Base-by-base conservation (phyloP, 2,329 filamentous ascomycete species). In the Passalora sequoiae region DNA sequence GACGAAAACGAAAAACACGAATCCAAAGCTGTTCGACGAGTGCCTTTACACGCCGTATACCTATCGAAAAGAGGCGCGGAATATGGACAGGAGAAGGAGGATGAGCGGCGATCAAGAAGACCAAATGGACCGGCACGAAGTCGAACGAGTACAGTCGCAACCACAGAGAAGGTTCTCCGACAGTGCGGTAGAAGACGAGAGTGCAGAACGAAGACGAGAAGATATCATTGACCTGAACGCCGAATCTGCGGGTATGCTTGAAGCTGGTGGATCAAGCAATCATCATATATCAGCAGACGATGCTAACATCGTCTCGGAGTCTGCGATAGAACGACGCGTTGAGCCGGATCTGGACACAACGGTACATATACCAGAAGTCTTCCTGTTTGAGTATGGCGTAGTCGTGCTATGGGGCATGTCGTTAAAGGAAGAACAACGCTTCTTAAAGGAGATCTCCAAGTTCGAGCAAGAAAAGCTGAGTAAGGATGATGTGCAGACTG, bases 341-440 rank as follows among this genome's bases (percentile, higher is more conserved):
- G 76, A 76, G 12, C 74, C 78, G 4, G 86, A 94, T 62, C 86
- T 96, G 50, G 89, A 96, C 61, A 94, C 79, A 2, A 77, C 84
- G 36, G 84, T 97, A 3, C 88, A 96, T 66, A 94, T 86, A 1
- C 89, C 92, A 0, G 92, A 98, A 65, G 78, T 96, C 2, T 98
- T 98, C 63, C 74, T 98, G 9, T 98, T 97, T 60, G 87, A 96
- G 62, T 98, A 98, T 61, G 92, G 92, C 46, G 94, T 95, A 2
- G 87, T 96, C 4, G 92, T 98, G 10, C 89, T 97, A 63, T 98
- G 92, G 92, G 92, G 92, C 55, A 97, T 98, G 92, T 84, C 86
- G 0, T 73, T 85, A n/a, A 75, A 79, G 21, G 85, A 98, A 57
- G 92, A 98, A 69, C 83, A 86, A 54, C 80, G 86, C 28, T 95